phyloP scores from a whole-genome alignment of 345 rosid species.

The Salix dunnii region DNA sequence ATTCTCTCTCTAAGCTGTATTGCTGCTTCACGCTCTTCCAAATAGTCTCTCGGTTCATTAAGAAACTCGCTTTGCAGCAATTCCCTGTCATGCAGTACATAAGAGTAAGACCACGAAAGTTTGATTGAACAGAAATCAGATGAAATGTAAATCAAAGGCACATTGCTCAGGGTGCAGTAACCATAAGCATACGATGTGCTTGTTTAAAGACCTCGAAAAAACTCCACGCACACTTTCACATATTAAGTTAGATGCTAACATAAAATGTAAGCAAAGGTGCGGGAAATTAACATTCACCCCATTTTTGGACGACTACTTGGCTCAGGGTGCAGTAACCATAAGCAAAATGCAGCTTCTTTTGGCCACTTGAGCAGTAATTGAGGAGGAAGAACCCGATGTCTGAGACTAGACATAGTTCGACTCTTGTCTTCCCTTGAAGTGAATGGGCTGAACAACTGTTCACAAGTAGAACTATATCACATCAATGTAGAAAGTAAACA shows the following conservation, averaged over 20 bases:
- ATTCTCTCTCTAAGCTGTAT: slow-evolving; percentile 66
- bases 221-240: not conserved
- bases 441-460: slow-evolving; percentile 66
- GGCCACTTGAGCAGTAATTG: slow-evolving; percentile 79
- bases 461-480: slow-evolving; percentile 24
- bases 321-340: slow-evolving; percentile 91
- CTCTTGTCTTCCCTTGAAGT: slow-evolving; percentile 69
- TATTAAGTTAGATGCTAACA: not conserved
- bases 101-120: not conserved
- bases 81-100: slow-evolving; percentile 48
- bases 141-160: not conserved
- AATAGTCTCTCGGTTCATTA: slow-evolving; percentile 60
- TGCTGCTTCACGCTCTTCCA: slow-evolving; percentile 90
- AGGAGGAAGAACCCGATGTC: slow-evolving; percentile 96
- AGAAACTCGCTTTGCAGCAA: slow-evolving; percentile 79
- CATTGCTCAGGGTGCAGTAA: slow-evolving; percentile 79
- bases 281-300: slow-evolving; percentile 39
- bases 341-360: slow-evolving; percentile 91
- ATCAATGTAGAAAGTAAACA: slow-evolving; percentile 26
- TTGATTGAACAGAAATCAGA: not conserved
- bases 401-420: slow-evolving; percentile 82
- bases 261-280: not conserved
- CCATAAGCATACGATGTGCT: slow-evolving; percentile 58
- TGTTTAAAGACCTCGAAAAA: not conserved
- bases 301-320: slow-evolving; percentile 74